Percentiles rank a stretch among this genome's conserved stretches.
phyloP scores from a whole-genome alignment of 164 flowering plant genomes.

The Umbellularia californica region DNA sequence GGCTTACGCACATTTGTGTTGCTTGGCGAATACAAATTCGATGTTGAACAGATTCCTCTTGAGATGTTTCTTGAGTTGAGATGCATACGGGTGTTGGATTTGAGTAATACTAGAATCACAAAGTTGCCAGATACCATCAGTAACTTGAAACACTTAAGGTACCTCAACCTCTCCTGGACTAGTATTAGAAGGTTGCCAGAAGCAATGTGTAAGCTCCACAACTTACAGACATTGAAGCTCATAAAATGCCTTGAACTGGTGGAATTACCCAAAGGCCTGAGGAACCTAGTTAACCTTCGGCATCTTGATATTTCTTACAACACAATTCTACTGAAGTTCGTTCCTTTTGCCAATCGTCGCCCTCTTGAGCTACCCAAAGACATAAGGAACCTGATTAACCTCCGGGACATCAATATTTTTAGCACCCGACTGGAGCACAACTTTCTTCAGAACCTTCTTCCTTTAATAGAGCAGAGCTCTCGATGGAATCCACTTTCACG shows the following conservation, averaged over 20 bases:
- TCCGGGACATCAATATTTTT: not conserved
- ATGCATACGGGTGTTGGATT: conserved; percentile 3
- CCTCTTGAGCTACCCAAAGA: not conserved
- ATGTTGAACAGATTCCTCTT: not conserved
- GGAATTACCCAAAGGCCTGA: conserved; percentile 7
- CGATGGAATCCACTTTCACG: too few relatives aligned
- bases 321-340: not conserved
- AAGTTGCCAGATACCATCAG: conserved; percentile 6
- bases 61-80: not conserved
- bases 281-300: conserved; percentile 9
- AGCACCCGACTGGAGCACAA: not conserved
- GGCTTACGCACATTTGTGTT: conserved; percentile 3
- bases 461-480: not conserved
- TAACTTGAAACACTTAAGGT: conserved; percentile 10
- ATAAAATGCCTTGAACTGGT: not conserved
- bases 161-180: conserved; percentile 8
- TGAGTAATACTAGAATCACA: not conserved
- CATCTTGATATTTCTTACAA: not conserved
- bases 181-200: conserved; percentile 4
- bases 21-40: too few relatives aligned
- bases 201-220: not conserved
- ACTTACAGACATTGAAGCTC: conserved; percentile 3
- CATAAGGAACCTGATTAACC: not conserved
- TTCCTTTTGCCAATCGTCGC: not conserved
- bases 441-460: not conserved